Evolutionary conservation across 2,329 filamentous ascomycete genomes (phyloP).

Genomic region (Diaporthe amygdali): DNA sequence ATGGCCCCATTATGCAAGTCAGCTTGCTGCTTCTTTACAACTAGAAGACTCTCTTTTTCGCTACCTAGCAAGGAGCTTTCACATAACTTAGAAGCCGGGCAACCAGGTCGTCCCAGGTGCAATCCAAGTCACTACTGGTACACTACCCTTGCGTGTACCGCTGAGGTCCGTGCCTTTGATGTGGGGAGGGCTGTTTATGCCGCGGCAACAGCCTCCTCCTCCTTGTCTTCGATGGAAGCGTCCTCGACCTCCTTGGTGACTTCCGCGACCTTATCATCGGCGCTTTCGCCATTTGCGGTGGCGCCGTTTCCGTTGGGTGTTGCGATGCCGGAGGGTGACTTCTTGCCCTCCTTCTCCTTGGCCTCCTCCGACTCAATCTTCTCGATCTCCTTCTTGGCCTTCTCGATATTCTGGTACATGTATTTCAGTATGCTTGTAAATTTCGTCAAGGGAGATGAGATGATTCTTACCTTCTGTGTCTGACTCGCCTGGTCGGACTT

Average conservation of each 20-base stretch:
- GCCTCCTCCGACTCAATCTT: slow-evolving; percentile 75
- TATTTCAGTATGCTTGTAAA: not conserved
- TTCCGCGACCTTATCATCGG: slow-evolving; percentile 56
- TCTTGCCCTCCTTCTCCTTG: slow-evolving; percentile 41
- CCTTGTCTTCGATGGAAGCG: slow-evolving; percentile 57
- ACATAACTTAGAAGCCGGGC: not conserved
- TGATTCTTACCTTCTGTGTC: slow-evolving; percentile 80
- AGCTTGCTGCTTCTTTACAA: not conserved
- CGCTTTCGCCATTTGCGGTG: slow-evolving; percentile 49
- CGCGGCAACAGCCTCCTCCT: slow-evolving; percentile 42
- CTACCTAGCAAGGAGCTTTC: not conserved
- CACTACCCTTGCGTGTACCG: not conserved
- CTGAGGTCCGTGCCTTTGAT: not conserved
- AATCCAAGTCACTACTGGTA: not conserved
- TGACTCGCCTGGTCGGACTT: slow-evolving; percentile 88
- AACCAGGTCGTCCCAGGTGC: not conserved
- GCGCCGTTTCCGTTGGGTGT: slow-evolving; percentile 42
- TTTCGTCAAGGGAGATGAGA: not conserved
- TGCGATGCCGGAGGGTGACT: slow-evolving; percentile 42
- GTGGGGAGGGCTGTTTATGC: not conserved
- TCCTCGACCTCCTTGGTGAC: slow-evolving; percentile 58
- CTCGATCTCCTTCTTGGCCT: slow-evolving; percentile 95
- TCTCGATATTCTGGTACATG: slow-evolving; percentile 81
- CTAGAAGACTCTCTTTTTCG: not conserved
- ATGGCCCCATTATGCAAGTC: not conserved